Percentiles rank a stretch among this genome's conserved stretches.
phyloP scores from a whole-genome alignment of 192 early-diverging fungal species.

The Ambispora gerdemannii region DNA sequence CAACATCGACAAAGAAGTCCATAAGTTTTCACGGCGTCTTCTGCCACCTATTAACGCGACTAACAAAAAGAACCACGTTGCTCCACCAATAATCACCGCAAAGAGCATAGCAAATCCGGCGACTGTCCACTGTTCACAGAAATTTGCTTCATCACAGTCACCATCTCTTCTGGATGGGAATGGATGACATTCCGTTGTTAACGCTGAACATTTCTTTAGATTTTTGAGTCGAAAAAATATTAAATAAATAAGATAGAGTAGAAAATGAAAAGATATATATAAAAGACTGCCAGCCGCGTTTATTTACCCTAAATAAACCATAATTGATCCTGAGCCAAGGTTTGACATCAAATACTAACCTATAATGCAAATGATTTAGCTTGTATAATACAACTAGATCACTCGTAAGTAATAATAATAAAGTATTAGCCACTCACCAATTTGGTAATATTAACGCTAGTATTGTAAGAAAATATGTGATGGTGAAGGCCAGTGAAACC shows the following conservation, averaged over 20 bases:
- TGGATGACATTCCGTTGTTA: not conserved
- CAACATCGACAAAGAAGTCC: not conserved
- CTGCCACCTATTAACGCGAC: not conserved
- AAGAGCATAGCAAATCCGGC: constrained; percentile 15
- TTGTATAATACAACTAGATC: not conserved
- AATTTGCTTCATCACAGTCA: constrained; percentile 24
- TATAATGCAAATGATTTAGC: not conserved
- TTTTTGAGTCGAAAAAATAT: not conserved
- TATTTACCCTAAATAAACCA: constrained; percentile 26
- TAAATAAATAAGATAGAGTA: no score
- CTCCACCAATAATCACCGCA: constrained; percentile 11
- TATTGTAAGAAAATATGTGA: not conserved
- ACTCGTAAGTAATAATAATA: not conserved
- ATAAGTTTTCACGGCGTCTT: not conserved
- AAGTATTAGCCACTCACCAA: not conserved
- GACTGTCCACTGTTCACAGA: constrained; percentile 24
- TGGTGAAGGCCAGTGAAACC: not conserved
- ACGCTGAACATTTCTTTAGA: constrained; percentile 27
- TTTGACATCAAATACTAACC: constrained; percentile 15
- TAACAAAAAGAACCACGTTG: constrained; percentile 13
- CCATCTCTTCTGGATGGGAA: constrained; percentile 1
- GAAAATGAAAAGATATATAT: not conserved
- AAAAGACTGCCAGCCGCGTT: not conserved
- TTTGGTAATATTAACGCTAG: constrained; percentile 3
- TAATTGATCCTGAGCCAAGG: constrained; percentile 17